phyloP scores from a whole-genome alignment of 1,139 yeast species.

The Candida sp. region DNA sequence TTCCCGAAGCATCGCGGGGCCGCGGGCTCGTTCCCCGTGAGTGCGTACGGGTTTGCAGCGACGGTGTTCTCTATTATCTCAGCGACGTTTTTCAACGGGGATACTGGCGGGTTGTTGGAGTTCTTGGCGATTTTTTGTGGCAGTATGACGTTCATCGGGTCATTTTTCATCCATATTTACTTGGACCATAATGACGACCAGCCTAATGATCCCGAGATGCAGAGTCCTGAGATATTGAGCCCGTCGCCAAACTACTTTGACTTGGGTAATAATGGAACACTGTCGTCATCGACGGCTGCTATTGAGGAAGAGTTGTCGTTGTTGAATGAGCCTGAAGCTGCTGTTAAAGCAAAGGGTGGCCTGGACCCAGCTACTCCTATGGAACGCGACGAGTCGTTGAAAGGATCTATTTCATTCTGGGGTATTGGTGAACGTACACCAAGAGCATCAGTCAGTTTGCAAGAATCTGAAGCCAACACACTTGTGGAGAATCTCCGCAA shows the following conservation, averaged over 20 bases:
- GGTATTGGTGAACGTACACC: conserved; percentile 29
- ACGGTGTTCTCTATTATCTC: conserved; percentile 49
- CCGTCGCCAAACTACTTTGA: conserved; percentile 3
- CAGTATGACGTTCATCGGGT: conserved; percentile 35
- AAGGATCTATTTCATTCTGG: conserved; percentile 47
- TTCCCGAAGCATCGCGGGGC: conserved; percentile 74
- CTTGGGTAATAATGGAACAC: neutral
- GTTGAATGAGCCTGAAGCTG: neutral
- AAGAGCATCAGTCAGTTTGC: conserved; percentile 22
- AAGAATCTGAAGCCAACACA: conserved; percentile 12
- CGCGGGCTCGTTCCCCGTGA: conserved; percentile 68
- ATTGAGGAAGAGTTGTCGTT: conserved; percentile 3
- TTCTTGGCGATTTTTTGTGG: conserved; percentile 46
- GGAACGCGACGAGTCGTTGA: conserved; percentile 20
- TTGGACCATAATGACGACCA: conserved; percentile 23
- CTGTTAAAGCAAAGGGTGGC: neutral
- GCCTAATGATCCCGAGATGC: conserved; percentile 11
- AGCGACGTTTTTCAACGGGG: conserved; percentile 44
- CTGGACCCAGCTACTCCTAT: conserved; percentile 6
- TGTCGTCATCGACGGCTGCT: neutral
- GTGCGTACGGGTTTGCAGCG: conserved; percentile 58
- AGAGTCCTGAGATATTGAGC: conserved; percentile 7
- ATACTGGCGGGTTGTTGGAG: conserved; percentile 44
- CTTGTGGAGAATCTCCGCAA: conserved; percentile 6
- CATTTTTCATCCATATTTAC: conserved; percentile 41